Evolutionary conservation across 148 eudicot species (phyloP), one percentile per base, ranked within the genome.

Genomic region (Arbutus unedo): DNA sequence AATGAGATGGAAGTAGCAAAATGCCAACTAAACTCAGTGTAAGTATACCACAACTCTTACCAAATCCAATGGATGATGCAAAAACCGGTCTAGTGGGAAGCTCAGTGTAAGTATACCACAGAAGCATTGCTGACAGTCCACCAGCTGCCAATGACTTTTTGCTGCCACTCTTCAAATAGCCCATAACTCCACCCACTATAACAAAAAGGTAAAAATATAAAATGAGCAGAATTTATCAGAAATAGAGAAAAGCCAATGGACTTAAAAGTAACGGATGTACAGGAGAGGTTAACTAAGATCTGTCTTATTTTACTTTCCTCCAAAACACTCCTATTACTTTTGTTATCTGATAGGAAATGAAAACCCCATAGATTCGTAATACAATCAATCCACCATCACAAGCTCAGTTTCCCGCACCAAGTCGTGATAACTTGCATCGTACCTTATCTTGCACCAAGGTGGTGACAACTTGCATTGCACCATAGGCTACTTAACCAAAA

Each of bases 21-120:
- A 31, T 31, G 38, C 38, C 38, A 31, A 31, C 38, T 31, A 31
- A 31, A 31, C 38, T 31, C 38, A 31, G 38, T 0, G 38, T 31
- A 1, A 31, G 38, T 45, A 66, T 7, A 8, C 6, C 6, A 25
- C 6, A 48, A 25, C 14, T 49, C 80, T 84, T 74, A 84, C 93
- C 98, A 31, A 95, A 85, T n/a, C 98, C 98, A 59, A 95, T 45
- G 13, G 95, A 85, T 45, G 98, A 95, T 81, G 97, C 98, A 82
- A 91, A 85, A 56, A 86, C 90, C 1, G 98, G 93, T 45, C 88
- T 87, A 78, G 91, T 86, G 60, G 98, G 98, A 83, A 96, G 98
- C 81, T 87, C 85, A 9, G 91, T 82, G 81, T 88, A 94, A 55
- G 94, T 94, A 64, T 78, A 91, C 80, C 82, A 87, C 87, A 96